Conservation (phyloP, 768 basidiomycete genomes). For the Lactifluus echinatus region DNA sequence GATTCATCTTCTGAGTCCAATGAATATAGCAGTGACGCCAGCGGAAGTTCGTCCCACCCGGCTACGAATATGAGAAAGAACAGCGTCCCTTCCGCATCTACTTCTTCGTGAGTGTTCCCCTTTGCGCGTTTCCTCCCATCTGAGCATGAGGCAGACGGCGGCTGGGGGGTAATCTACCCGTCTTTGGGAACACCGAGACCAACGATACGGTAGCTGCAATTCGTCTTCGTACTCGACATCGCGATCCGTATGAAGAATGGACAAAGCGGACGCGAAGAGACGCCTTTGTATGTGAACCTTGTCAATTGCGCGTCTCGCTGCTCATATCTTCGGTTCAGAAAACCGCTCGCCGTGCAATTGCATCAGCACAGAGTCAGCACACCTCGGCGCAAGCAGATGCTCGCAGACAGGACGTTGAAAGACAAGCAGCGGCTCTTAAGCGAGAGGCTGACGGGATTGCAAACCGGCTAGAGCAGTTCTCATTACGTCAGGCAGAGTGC, state of each 20-base stretch:
- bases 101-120: conserved; percentile 8
- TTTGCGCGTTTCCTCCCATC: neutral
- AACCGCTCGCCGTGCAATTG: conserved; percentile 30
- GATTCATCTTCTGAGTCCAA: conserved; percentile 7
- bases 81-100: neutral
- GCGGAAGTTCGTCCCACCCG: neutral
- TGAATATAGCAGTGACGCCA: conserved; percentile 4
- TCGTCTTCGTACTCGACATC: conserved; percentile 34
- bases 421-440: conserved; percentile 35
- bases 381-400: conserved; percentile 17
- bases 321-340: conserved; percentile 25
- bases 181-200: conserved; percentile 28
- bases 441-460: conserved; percentile 48
- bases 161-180: neutral
- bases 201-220: conserved; percentile 42
- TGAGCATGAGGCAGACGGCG: conserved; percentile 1
- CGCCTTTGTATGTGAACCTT: conserved; percentile 32
- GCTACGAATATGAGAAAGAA: neutral
- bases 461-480: conserved; percentile 34
- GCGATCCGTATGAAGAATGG: conserved; percentile 44
- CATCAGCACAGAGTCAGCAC: conserved; percentile 18
- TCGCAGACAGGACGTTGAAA: conserved; percentile 22
- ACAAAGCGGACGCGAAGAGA: conserved; percentile 41
- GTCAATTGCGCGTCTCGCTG: neutral
- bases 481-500: conserved; percentile 37